Base-by-base conservation (phyloP, 352 stramenopile genomes). In the Phytophthora citricola region DNA sequence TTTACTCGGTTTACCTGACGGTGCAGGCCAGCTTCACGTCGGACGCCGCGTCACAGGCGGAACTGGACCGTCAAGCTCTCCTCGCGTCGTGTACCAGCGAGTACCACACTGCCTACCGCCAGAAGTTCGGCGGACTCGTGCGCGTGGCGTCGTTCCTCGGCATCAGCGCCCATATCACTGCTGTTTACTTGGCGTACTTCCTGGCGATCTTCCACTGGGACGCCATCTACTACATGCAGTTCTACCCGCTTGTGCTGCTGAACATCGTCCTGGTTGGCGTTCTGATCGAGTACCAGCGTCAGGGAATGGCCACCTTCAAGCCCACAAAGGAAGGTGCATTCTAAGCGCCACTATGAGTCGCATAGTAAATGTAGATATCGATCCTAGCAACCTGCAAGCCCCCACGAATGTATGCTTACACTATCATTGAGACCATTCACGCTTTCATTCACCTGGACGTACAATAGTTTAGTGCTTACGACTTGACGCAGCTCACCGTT, bases 121-220 rank as follows among this genome's bases (percentile, higher is more conserved):
- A 74, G 2, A 76, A 80, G 31, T 93, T 91, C 69, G 34, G 66
- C 48, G 56, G 72, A 46, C 62, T 94, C 15, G 81, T 92, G 59
- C 84, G 86, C 29, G 44, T 92, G 22, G 86, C 86, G 43, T 94
- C 86, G 36, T 92, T 92, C 66, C 80, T 94, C 71, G 86, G 86
- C 52, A 92, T 94, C 68, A 91, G 81, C 58, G 81, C 86, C 12
- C 86, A 94, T 58, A 74, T 94, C 38, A 77, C 79, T 7, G 84
- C 76, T 4, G 59, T 94, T 10, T 94, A 94, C 58, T 52, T 92
- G 17, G 72, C 82, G 5, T 94, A 92, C 50, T 83, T 85, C 11
- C 54, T 75, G 15, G 83, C 86, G 22, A 89, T 91, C 41, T 91
- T 81, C 67, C 69, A 88, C 67, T 94, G 83, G 82, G 83, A 92